Evolutionary conservation across 2,329 filamentous ascomycete genomes (phyloP).

Genomic region (Aspergillus latus): DNA sequence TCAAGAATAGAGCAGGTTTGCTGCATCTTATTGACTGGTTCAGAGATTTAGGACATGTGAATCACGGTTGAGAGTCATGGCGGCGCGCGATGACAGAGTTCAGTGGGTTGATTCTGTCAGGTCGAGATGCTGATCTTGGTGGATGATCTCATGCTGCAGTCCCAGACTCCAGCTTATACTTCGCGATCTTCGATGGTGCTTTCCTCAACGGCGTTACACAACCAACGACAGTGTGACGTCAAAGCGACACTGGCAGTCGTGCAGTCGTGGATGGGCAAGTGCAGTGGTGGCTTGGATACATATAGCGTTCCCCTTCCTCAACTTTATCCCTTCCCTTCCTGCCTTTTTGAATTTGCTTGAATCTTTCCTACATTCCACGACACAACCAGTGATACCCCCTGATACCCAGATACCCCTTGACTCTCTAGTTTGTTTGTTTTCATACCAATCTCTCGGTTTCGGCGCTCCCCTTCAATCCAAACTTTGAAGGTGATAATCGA

Average conservation of each 20-base stretch:
- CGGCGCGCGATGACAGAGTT: not conserved
- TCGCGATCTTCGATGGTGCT: not conserved
- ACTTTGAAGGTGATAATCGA: slow-evolving; percentile 12
- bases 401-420: slow-evolving; percentile 25
- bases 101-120: not conserved
- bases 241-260: not conserved
- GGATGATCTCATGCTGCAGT: slow-evolving; percentile 8
- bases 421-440: slow-evolving; percentile 16
- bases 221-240: slow-evolving; percentile 7
- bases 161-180: not conserved
- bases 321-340: not conserved
- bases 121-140: not conserved
- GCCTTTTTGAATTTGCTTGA: slow-evolving; percentile 1
- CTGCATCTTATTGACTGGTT: not conserved
- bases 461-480: slow-evolving; percentile 5
- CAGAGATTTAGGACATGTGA: not conserved
- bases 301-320: slow-evolving; percentile 4
- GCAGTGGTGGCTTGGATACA: not conserved
- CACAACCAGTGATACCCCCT: not conserved
- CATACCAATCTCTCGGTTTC: not conserved
- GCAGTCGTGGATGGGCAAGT: not conserved
- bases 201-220: not conserved
- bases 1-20: not conserved
- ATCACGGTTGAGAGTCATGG: not conserved
- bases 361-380: slow-evolving; percentile 1